Base-by-base conservation (phyloP, 2,329 filamentous ascomycete species). In the Penicillium brasilianum region DNA sequence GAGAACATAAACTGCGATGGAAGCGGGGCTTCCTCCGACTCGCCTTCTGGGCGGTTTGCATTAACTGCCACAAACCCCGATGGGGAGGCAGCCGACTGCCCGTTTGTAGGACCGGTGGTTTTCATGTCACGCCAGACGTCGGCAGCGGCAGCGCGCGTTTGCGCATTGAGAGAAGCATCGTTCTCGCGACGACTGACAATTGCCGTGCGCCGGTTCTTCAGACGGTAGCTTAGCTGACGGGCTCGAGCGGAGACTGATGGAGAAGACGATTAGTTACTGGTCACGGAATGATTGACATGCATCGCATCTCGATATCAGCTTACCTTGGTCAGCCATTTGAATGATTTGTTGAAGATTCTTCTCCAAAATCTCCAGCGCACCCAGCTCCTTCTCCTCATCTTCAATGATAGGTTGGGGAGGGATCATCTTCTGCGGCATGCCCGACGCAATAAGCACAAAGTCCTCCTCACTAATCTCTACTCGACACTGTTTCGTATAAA, bases 381-480 rank as follows among this genome's bases (percentile, higher is more conserved):
- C 91, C 39, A 96, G 77, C 74, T 97, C 92, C 66, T 92, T 92
- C 72, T 89, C 87, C 77, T 96, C 93, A 72, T 96, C 92, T 72
- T 96, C 92, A 60, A 90, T 87, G 52, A 95, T 88, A 0, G 92
- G 91, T 65, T 93, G 88, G 14, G 90, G 88, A 2, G 92, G 89
- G 18, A 93, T 92, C 77, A 93, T 86, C 72, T 92, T 89, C 75
- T 96, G 91, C 11, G 93, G 86, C 66, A 91, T 90, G 30, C 92
- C 92, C 41, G 90, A 93, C 57, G 88, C 87, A 66, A 96, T 93
- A 66, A 96, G 81, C 44, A 93, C 85, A 83, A 89, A 96, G 73
- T 97, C 92, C 74, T 96, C 92, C 75, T 96, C 92, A 18, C 87
- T 88, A 63, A 97, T 94, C 78, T 96, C 91, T 9, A 96, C 89